Evolutionary conservation across 2,329 filamentous ascomycete genomes (phyloP), one percentile per base, ranked within the genome.

Genomic region (Phaeoacremonium minimum): DNA sequence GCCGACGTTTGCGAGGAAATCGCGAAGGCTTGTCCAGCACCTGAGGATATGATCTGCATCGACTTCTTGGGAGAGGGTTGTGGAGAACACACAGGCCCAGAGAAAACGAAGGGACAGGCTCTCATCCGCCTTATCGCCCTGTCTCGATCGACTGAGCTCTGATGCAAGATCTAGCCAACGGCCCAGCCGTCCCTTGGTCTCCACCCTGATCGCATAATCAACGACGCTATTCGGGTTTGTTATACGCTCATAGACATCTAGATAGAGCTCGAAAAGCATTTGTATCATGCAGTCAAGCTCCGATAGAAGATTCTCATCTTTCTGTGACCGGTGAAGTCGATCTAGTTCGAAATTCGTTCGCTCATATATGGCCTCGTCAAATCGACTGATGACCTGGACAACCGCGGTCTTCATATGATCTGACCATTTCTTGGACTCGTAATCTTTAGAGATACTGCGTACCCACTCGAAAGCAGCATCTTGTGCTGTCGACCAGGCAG

Each of bases 401-500:
- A 80, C 70, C 0, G 68, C 63, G 9, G 62, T 61, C 52, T 81
- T 83, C 59, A 79, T 65, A 7, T 59, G 52, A 15, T 78, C 75
- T 2, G 75, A 66, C 79, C 79, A 83, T 43, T 74, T 71, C n/a
- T 57, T 57, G 1, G 64, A 35, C 3, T 36, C 54, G 43, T 83
- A 83, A 28, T 67, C 74, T 18, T 55, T 53, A 28, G 69, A 64
- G 16, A 81, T 55, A 14, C 60, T 52, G 35, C 63, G 63, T 4
- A 80, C 52, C 71, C 77, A 85, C 46, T 76, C 75, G 42, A 74
- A 79, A 4, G 71, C 66, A 8, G 80, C 61, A 38, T 84, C 79
- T 34, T 73, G 66, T 8, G 75, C 62, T 5, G 73, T 69, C 49
- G 73, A 63, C 67, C 73, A 78, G 6, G 60, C 60, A 2, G 59